phyloP scores from a whole-genome alignment of 345 rosid genomes.

The Murraya koenigii region DNA sequence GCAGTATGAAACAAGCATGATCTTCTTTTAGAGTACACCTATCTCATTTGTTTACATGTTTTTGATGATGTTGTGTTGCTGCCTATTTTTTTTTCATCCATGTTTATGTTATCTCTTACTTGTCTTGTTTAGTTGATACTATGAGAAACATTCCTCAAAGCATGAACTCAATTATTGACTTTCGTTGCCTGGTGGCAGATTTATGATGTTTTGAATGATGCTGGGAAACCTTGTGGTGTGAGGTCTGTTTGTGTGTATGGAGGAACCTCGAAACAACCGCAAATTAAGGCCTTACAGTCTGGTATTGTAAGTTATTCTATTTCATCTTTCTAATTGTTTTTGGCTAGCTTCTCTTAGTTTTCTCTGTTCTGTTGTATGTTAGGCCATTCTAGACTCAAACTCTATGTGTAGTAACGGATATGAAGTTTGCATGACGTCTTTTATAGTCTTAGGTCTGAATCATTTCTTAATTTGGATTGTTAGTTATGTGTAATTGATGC shows the following conservation, averaged over 20 bases:
- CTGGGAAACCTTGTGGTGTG: constrained; percentile 74
- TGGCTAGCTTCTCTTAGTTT: neutral
- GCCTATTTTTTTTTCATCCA: neutral
- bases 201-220: constrained; percentile 67
- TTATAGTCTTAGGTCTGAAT: neutral
- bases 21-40: neutral
- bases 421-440: constrained; percentile 1
- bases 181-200: constrained; percentile 48
- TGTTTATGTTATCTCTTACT: neutral
- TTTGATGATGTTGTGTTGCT: neutral
- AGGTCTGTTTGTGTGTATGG: constrained; percentile 82
- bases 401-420: neutral
- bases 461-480: neutral
- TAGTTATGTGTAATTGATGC: neutral
- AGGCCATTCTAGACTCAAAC: neutral
- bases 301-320: constrained; percentile 62
- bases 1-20: neutral
- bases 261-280: constrained; percentile 87
- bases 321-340: constrained; percentile 3
- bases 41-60: neutral
- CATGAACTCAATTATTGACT: neutral
- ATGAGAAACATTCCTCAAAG: neutral
- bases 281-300: constrained; percentile 61
- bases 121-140: neutral
- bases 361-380: neutral